Base-by-base conservation (phyloP, 2,329 filamentous ascomycete genomes). In the Botryosphaeria dothidea region DNA sequence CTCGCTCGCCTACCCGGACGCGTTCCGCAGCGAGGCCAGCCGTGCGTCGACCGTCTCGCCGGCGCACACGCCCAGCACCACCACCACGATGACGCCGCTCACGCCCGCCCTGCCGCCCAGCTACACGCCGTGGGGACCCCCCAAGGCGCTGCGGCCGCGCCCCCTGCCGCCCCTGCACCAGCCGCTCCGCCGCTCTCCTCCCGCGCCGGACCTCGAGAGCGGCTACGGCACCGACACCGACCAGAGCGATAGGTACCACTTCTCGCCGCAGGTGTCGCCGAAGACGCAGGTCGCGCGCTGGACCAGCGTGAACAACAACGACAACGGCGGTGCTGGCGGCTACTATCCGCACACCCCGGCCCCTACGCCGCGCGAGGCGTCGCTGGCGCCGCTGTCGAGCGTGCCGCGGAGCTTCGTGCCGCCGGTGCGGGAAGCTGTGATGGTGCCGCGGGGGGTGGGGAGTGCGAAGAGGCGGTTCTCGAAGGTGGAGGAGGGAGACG, bases 191-290 rank as follows among this genome's bases (percentile, higher is more conserved):
- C 4, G 23, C 21, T 46, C n/a, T 9, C 9, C 23, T 3, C 13
- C 36, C 3, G 19, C 11, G n/a, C 2, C 4, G 27, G 73, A 77
- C 69, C 67, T 70, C 27, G 72, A 78, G 64, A 82, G 78, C 62
- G 78, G 77, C 0, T 82, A 82, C 52, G 76, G 75, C 9, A 80
- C 75, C 3, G 79, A 81, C 49, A 78, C 75, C 0, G 79, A 81
- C 11, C 68, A 69, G 1, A 77, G 75, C 49, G 78, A 73, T 58
- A 71, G 66, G 74, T 67, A 69, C 67, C 72, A 72, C 56, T 71
- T 73, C 48, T 82, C 81, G 1, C 79, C 81, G 1, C 56, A 34
- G n/a, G 76, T 75, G 1, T 77, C 79, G 48, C 75, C 77, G n/a
- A 73, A 73, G n/a, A 74, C 71, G 57, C 75, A 73, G 23, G 27